Base-by-base conservation (phyloP, 176 grass and related monocot species). In the Avena eriantha region DNA sequence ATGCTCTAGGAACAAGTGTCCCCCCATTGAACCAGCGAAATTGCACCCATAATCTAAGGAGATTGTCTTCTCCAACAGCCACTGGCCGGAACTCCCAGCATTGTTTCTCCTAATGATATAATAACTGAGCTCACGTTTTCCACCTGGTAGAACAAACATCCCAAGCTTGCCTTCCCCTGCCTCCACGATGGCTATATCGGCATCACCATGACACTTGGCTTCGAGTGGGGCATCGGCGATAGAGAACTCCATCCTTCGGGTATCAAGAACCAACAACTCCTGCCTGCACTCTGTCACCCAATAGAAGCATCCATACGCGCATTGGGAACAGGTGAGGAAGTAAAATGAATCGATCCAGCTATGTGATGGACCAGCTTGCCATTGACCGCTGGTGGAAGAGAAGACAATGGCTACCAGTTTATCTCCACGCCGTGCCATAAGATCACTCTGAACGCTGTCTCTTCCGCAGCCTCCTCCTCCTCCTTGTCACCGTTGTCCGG, bases 361-460 rank as follows among this genome's bases (percentile, higher is more conserved):
- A 29, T 3, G 11, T 11, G 48, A 69, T 69, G 33, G 7, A 36
- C 6, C 17, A 4, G 2, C 16, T 69, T 18, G 65, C 65, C 33
- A 69, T 19, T 69, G 65, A 19, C 16, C 33, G 2, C 7, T 69
- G 16, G 3, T 10, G 2, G 65, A 69, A 69, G 16, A 69, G 65
- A 69, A 69, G 33, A 69, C 65, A 4, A 69, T 3, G 34, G 65
- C 3, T 2, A 0, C 6, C 0, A 36, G 65, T 3, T 69, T 36
- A 36, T 8, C 0, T 65, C 1, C 24, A 0, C 24, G 0, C 1
- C 0, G 0, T 5, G 3, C 16, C 1, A 10, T 69, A 2, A 69
- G 65, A 39, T 69, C 65, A 36, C 65, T 10, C 0, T 36, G 16
- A 36, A 29, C 0, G 6, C 14, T 65, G 61, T 65, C 24, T 65